Evolutionary conservation across 2,329 filamentous ascomycete species (phyloP), one percentile per base, ranked within the genome.

Genomic region (Sarocladium brachiariae): DNA sequence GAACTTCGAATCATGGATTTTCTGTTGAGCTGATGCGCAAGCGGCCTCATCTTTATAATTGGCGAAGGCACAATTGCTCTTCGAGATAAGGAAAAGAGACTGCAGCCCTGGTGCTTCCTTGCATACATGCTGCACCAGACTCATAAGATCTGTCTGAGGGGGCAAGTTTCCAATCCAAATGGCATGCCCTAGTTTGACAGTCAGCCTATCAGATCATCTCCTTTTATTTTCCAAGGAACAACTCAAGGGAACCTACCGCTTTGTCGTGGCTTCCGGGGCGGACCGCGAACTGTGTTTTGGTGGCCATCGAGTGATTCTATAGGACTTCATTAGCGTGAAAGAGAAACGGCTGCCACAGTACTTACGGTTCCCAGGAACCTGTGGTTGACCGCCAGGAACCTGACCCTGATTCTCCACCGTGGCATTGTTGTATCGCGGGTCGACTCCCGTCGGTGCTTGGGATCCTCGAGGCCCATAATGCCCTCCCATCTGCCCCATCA

Each of bases 81-180:
- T 96, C 0, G 91, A 92, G 35, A 97, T 97, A 31, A 97, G 72
- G 58, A 97, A 96, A 0, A 97, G 73, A 43, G 90, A 96, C 63
- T 96, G 87, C 19, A 97, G 81, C 1, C 90, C 80, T 0, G 76
- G 78, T 0, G 89, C 84, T 56, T 91, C 86, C 55, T 81, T 82
- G 54, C 88, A 95, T 52, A 96, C 93, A 63, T 96, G 88, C 53
- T 93, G 83, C 49, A 96, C 95, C n/a, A 97, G 72, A 52, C 80
- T 86, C 67, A 89, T 83, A 11, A 97, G 76, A 35, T 84, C 84
- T 1, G 90, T 87, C 46, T 89, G 86, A 1, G 89, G 87, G 3
- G 92, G 91, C 0, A 97, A 74, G 63, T 97, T 97, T 35, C 93
- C 93, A 24, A 97, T 89, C 92, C 93, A 97, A 18, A 97, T 83